Evolutionary conservation across 2,329 filamentous ascomycete genomes (phyloP).

Genomic region (Drechslera avenae): DNA sequence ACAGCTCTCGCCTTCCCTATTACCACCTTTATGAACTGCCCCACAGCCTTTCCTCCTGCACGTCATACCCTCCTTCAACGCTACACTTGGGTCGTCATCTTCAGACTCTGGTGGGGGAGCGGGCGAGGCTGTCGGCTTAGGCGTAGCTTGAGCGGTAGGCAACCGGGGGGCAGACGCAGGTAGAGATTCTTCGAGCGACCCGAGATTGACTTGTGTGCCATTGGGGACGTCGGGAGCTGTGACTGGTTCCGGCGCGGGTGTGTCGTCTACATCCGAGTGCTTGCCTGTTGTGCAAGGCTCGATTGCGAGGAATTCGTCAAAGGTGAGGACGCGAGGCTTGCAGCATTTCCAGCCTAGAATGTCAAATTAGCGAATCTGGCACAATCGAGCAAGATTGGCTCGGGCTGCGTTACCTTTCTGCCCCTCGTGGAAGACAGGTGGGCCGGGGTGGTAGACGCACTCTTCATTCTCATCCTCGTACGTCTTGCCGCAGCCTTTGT

Average conservation of each 20-base stretch:
- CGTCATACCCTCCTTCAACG: conserved; percentile 73
- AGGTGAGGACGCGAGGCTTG: conserved; percentile 93
- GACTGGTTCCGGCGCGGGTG: conserved; percentile 58
- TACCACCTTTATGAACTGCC: conserved; percentile 61
- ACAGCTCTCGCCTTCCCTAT: conserved; percentile 73
- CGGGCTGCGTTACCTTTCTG: conserved; percentile 75
- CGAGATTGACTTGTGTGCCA: conserved; percentile 40
- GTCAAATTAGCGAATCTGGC: conserved; percentile 3
- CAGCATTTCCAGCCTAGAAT: conserved; percentile 96
- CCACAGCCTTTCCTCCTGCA: conserved; percentile 82
- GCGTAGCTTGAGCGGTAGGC: conserved; percentile 37
- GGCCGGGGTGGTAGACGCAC: conserved; percentile 91
- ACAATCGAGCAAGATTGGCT: neutral
- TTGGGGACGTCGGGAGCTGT: conserved; percentile 54
- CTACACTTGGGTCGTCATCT: conserved; percentile 77
- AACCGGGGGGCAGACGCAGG: conserved; percentile 41
- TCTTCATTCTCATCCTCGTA: conserved; percentile 82
- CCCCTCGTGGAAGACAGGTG: conserved; percentile 91
- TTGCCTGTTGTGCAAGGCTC: conserved; percentile 90
- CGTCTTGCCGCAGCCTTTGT: conserved; percentile 90
- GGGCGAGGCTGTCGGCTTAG: conserved; percentile 32
- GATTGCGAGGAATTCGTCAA: conserved; percentile 96
- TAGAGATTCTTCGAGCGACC: conserved; percentile 37
- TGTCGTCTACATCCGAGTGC: conserved; percentile 85
- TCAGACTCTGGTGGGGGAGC: conserved; percentile 64